Evolutionary conservation across 257 asterid genomes (phyloP), one percentile per base, ranked within the genome.

Genomic region (Ophiorrhiza pumila): DNA sequence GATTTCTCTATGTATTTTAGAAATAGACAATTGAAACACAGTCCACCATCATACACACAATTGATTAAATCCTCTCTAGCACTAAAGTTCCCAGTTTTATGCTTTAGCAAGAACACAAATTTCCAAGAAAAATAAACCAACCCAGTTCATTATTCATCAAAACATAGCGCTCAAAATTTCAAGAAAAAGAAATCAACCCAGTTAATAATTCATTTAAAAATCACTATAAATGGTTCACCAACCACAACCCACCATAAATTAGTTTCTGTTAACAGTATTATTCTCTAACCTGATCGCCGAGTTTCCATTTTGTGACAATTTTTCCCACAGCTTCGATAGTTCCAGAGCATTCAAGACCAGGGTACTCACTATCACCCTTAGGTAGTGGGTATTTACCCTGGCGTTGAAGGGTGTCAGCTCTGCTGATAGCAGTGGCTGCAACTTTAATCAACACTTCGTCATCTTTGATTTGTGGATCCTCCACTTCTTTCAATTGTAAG

Each of bases 271-370:
- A 70, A 43, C n/a, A n/a, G n/a, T n/a, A n/a, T n/a, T 25, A 32
- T 13, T 7, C n/a, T 3, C 66, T 39, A 45, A 94, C 99, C 97
- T 88, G 90, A 55, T 94, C 97, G 57, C 97, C 99, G 69, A 88
- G 72, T 76, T 91, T 94, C 97, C 97, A 94, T 59, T 91, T 84
- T 3, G 57, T 71, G 61, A 90, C 97, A 47, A 78, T 74, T 67
- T 83, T 87, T 29, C 97, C 99, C 68, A 94, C 91, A 15, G 96
- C 87, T 78, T 90, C 95, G 18, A 94, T 41, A 45, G 82, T 77
- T 0, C 99, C 99, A 69, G 99, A 94, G 80, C 99, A 94, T 71
- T 94, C 99, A n/a, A 94, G 97, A 64, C 99, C 98, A 0, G 86
- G 99, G 68, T 78, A 86, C 74, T 74, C 78, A 39, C 97, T 91